Conservation (phyloP, 192 early-diverging fungal species). For the Chytriomyces sp. region DNA sequence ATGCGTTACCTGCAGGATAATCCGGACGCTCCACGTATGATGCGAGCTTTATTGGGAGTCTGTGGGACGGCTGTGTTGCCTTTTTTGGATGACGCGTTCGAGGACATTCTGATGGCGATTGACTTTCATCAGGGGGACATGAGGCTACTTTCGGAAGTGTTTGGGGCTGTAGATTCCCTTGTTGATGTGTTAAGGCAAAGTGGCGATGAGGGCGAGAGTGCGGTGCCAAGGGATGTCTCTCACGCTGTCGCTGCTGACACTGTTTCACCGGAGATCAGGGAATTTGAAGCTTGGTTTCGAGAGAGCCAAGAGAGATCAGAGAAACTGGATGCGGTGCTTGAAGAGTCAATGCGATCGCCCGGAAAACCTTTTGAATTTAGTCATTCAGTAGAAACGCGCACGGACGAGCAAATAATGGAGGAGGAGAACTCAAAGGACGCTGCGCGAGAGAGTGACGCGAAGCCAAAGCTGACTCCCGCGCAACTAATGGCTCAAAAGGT, state of each 20-base stretch:
- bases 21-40: slow-evolving; percentile 35
- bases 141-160: slow-evolving; percentile 12
- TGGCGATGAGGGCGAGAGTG: not conserved
- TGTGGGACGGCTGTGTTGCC: slow-evolving; percentile 32
- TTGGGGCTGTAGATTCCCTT: slow-evolving; percentile 29
- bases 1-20: slow-evolving; percentile 33
- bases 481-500: slow-evolving; percentile 39
- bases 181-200: slow-evolving; percentile 11
- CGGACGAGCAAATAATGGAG: not conserved
- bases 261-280: slow-evolving; percentile 31
- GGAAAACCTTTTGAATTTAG: not conserved
- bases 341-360: not conserved
- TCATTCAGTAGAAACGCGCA: not conserved
- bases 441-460: too few species aligned
- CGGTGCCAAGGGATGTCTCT: not conserved
- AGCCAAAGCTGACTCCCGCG: not conserved
- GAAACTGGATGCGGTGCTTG: not conserved
- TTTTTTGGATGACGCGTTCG: slow-evolving; percentile 40
- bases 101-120: slow-evolving; percentile 42
- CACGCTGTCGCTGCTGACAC: not conserved
- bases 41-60: slow-evolving; percentile 34
- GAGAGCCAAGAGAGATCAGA: not conserved
- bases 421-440: slow-evolving; percentile 10
- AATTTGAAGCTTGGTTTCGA: slow-evolving; percentile 21
- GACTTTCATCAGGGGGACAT: slow-evolving; percentile 25